Conservation (phyloP, 768 basidiomycete genomes). For the Fistulinella prunicolor region DNA sequence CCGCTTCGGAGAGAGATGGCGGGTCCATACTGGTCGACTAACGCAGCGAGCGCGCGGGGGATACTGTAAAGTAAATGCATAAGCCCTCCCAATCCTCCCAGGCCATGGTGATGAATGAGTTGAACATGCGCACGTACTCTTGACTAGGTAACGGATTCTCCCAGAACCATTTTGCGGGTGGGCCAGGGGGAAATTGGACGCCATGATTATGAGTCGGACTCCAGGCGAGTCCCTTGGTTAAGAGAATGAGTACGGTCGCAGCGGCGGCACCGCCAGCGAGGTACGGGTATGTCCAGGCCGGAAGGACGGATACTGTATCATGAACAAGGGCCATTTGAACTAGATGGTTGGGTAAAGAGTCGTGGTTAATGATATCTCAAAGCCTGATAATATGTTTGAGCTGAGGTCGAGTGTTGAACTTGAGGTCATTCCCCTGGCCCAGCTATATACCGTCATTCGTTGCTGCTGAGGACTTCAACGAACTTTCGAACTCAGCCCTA, state of each 20-base stretch:
- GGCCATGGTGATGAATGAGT: background rate
- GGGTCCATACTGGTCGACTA: slow-evolving; percentile 55
- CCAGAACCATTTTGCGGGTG: slow-evolving; percentile 18
- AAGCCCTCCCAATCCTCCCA: background rate
- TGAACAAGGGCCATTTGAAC: background rate
- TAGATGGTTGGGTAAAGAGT: no score
- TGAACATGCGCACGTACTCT: background rate
- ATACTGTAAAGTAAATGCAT: background rate
- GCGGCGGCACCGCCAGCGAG: background rate
- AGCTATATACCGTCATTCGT: no score
- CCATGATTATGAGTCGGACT: background rate
- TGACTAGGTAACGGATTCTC: slow-evolving; percentile 8
- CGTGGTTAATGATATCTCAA: no score
- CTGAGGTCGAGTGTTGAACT: no score
- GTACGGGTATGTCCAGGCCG: background rate
- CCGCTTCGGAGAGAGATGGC: slow-evolving; percentile 53
- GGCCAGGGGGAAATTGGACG: slow-evolving; percentile 18
- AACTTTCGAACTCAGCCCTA: no score
- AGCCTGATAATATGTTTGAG: no score
- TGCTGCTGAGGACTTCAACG: no score
- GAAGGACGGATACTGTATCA: background rate
- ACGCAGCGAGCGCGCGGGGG: slow-evolving; percentile 38
- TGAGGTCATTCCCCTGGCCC: no score
- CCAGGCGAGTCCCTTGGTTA: background rate
- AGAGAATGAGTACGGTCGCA: background rate